phyloP scores from a whole-genome alignment of 2,329 filamentous ascomycete species.

The Furcasterigmium furcatum region DNA sequence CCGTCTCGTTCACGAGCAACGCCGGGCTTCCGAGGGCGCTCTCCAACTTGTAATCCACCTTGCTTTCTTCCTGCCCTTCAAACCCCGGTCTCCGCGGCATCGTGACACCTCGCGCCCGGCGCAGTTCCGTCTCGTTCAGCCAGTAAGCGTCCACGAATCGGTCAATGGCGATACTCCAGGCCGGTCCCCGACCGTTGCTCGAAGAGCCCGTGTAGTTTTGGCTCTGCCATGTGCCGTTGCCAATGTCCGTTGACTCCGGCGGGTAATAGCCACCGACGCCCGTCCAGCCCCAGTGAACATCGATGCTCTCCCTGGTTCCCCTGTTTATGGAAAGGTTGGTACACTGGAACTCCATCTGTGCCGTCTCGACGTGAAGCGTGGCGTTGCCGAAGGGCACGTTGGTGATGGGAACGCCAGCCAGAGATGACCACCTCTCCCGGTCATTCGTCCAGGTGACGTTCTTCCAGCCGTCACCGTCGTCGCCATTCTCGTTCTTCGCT shows the following conservation, averaged over 20 bases:
- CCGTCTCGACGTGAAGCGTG: conserved; percentile 4
- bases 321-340: not conserved
- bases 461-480: not conserved
- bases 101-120: no score
- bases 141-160: conserved; percentile 2
- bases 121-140: not conserved
- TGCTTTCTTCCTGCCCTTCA: no score
- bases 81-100: no score
- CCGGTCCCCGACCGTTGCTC: not conserved
- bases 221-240: conserved; percentile 4
- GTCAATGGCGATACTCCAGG: conserved; percentile 6
- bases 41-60: no score
- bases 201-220: not conserved
- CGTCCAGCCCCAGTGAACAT: not conserved
- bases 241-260: not conserved
- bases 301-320: not conserved
- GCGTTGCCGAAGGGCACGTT: conserved; percentile 2
- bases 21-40: not conserved
- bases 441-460: not conserved
- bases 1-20: not conserved
- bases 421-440: not conserved
- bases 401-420: conserved; percentile 3
- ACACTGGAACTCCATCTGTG: conserved; percentile 5
- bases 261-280: not conserved
- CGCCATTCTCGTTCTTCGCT: not conserved